phyloP scores from a whole-genome alignment of 345 rosid species.

The Gossypium ekmanianum region DNA sequence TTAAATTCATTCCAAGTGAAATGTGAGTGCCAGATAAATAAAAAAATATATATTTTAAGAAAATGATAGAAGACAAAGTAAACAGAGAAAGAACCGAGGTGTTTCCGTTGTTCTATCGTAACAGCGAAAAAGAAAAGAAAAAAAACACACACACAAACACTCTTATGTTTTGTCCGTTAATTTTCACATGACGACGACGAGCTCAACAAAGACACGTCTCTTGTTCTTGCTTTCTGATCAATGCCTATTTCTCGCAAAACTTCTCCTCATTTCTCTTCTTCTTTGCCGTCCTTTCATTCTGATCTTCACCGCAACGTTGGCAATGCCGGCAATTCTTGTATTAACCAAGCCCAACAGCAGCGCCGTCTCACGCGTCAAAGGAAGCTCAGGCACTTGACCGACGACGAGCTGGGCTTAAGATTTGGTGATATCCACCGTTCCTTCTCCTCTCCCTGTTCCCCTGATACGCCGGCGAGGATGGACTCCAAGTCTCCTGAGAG shows the following conservation, averaged over 20 bases:
- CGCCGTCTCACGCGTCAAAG: slow-evolving; percentile 45
- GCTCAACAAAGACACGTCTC: not conserved
- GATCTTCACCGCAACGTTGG: not conserved
- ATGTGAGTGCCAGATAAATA: no score
- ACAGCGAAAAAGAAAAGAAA: not conserved
- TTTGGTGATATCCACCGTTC: slow-evolving; percentile 8
- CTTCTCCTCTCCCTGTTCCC: slow-evolving; percentile 28
- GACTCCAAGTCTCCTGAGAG: slow-evolving; percentile 25
- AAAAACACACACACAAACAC: not conserved
- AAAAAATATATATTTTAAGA: not conserved
- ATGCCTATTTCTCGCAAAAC: slow-evolving; percentile 23
- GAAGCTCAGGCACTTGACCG: slow-evolving; percentile 48
- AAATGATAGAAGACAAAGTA: slow-evolving; percentile 16
- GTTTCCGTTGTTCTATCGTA: slow-evolving; percentile 11
- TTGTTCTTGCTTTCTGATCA: slow-evolving; percentile 2
- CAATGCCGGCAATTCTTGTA: slow-evolving; percentile 4
- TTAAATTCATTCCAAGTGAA: no score
- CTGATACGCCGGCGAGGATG: slow-evolving; percentile 25
- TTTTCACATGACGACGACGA: slow-evolving; percentile 31
- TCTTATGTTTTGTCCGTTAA: not conserved
- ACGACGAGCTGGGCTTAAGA: slow-evolving; percentile 39
- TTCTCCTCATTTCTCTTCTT: not conserved
- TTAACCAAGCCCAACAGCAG: slow-evolving; percentile 8
- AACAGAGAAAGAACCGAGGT: slow-evolving; percentile 24
- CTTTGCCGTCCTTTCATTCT: slow-evolving; percentile 15